A percentile compares a stretch with the other conserved stretches of the same genome.
These are phyloP conservation scores for Lactifluus piperatus DNA, from an alignment of 768 basidiomycete species.

Conservation along the genomic window DNA sequence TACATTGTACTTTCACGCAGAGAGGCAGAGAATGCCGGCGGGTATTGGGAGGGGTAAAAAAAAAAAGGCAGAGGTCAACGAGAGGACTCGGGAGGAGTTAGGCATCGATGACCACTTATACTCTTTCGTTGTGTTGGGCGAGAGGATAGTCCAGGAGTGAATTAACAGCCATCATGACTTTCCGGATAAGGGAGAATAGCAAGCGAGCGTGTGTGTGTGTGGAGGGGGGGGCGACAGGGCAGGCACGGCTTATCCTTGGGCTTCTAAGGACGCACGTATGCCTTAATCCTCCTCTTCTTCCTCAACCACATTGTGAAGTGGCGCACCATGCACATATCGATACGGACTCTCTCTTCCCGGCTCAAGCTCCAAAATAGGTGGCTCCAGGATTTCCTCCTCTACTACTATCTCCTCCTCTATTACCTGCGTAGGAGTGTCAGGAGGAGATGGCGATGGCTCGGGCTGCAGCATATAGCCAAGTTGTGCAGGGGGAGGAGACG, in stretches of 20 bases:
- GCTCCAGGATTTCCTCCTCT: slow-evolving; percentile 28
- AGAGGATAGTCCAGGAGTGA: no score
- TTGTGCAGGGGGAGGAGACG: slow-evolving; percentile 13
- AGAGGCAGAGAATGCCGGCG: not conserved
- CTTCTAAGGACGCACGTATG: no score
- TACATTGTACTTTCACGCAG: not conserved
- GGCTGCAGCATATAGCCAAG: not conserved
- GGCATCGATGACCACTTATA: not conserved
- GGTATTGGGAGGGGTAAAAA: not conserved
- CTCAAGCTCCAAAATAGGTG: slow-evolving; percentile 29
- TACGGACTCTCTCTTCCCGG: slow-evolving; percentile 53
- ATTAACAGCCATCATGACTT: not conserved
- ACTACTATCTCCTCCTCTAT: not conserved
- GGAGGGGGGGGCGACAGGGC: no score
- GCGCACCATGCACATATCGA: slow-evolving; percentile 77
- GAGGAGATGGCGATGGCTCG: not conserved
- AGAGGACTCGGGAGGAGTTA: not conserved
- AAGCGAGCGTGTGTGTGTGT: no score
- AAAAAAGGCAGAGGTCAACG: not conserved
- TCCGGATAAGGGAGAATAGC: no score
- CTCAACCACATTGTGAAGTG: slow-evolving; percentile 78
- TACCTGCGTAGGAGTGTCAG: not conserved
- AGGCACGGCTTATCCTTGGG: no score
- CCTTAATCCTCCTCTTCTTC: slow-evolving; percentile 58
- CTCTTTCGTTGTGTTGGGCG: no score